Percentiles rank a stretch among this genome's conserved stretches.
Conservation (phyloP, 306 rosid genomes). For the Cucumis melo region DNA sequence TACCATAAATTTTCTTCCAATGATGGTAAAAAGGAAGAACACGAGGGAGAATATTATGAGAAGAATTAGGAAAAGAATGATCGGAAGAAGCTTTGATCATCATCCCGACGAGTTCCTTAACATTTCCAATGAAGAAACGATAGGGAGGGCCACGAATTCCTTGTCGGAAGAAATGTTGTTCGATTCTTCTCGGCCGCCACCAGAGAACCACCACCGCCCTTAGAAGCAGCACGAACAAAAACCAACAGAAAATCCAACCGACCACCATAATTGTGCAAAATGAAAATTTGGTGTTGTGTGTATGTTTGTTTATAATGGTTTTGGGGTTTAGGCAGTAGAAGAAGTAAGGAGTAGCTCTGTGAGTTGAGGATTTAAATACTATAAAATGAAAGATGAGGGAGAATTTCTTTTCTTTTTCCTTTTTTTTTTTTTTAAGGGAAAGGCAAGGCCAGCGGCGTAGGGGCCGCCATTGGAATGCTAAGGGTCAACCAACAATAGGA, state of each 20-base stretch:
- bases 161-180: constrained; percentile 62
- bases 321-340: too few species aligned
- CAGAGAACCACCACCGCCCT: constrained; percentile 48
- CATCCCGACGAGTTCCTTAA: constrained; percentile 67
- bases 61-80: constrained; percentile 58
- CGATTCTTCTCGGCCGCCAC: constrained; percentile 81
- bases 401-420: too few species aligned
- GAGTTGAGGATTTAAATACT: background rate
- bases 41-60: constrained; percentile 92
- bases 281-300: too few species aligned
- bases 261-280: background rate
- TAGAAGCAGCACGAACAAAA: constrained; percentile 16
- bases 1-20: constrained; percentile 93
- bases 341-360: background rate
- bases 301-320: too few species aligned
- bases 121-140: constrained; percentile 95
- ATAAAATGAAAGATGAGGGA: background rate
- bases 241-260: constrained; percentile 1
- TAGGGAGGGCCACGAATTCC: constrained; percentile 99
- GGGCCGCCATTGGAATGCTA: constrained; percentile 82
- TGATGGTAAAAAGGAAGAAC: constrained; percentile 97
- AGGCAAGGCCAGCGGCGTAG: constrained; percentile 88
- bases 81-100: constrained; percentile 77
- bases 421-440: constrained; percentile 5
- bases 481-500: constrained; percentile 56